Base-by-base conservation (phyloP, 805 yeast genomes). In the Candida ulmi region DNA sequence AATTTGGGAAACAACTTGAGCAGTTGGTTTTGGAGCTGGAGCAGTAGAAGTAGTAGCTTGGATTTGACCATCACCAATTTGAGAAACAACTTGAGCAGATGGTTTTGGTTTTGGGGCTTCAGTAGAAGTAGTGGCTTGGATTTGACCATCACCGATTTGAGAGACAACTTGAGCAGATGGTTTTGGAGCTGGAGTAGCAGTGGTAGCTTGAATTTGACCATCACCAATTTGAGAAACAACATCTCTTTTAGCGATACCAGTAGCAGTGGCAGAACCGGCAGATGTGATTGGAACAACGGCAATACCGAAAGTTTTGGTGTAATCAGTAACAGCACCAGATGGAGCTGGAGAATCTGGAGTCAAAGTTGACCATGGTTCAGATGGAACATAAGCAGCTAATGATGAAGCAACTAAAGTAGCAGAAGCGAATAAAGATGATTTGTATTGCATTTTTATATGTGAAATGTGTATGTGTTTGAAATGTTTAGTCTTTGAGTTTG, bases 361-460 rank as follows among this genome's bases (percentile, higher is more conserved):
- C 61, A 83, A 70, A 40, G 88, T 79, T 39, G 83, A 62, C 84
- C 84, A 83, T 52, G 82, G 78, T 44, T 76, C 80, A 39, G 78
- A 61, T 46, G 83, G 84, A 49, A 78, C 75, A 50, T 72, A 71
- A 40, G 86, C 86, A 37, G 83, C 82, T 37, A 70, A 38, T 26
- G 80, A 68, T 15, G 68, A 43, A n/a, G 76, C 58, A 39, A 72
- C 69, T 31, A 76, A 55, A 48, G 47, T 38, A 18, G 76, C 63
- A 38, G 71, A 51, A 37, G 69, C 59, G 44, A 61, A 63, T 33
- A 66, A 40, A 18, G 66, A 46, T 31, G 50, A 54, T 55, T 60
- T 65, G 62, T 61, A 65, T 59, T 64, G 71, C 71, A 65, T 65
- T 19, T 26, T 8, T 26, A n/a, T 8, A n/a, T n/a, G n/a, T n/a